phyloP scores from a whole-genome alignment of 257 asterid species.

The Jacaranda mimosifolia region DNA sequence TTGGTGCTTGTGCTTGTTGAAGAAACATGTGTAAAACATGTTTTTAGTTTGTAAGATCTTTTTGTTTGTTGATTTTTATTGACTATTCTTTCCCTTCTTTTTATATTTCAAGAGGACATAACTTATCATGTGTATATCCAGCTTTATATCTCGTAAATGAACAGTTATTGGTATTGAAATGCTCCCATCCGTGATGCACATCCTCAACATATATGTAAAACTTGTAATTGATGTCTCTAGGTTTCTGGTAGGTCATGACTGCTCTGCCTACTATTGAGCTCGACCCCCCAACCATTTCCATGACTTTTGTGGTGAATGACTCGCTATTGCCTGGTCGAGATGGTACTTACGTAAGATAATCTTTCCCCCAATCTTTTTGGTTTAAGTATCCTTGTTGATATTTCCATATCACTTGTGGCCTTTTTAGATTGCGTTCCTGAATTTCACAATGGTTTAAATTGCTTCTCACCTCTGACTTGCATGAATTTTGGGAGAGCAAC shows the following conservation, averaged over 20 bases:
- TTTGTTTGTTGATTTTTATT: neutral
- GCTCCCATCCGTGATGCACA: conserved; percentile 3
- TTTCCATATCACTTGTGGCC: conserved; percentile 22
- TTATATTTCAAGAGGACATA: neutral
- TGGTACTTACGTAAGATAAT: conserved; percentile 80
- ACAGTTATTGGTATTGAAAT: neutral
- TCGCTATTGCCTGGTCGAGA: conserved; percentile 99
- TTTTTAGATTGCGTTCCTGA: neutral
- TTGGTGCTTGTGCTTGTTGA: conserved; percentile 9
- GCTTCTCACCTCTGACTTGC: neutral
- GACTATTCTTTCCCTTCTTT: neutral
- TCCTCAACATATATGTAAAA: conserved; percentile 27
- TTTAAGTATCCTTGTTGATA: conserved; percentile 20
- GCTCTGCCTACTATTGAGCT: conserved; percentile 92
- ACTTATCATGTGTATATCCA: neutral
- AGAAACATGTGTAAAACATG: neutral
- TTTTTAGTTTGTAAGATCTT: neutral
- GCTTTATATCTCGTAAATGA: neutral
- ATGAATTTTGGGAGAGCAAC: conserved; percentile 2
- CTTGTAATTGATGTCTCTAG: conserved; percentile 35
- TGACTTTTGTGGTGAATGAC: conserved; percentile 98
- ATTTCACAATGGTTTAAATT: conserved; percentile 11
- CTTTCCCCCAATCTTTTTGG: conserved; percentile 1
- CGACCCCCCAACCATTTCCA: conserved; percentile 98
- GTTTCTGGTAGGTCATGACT: conserved; percentile 71